phyloP scores from a whole-genome alignment of 2,329 filamentous ascomycete species.

The Aotearoamyces nothofagi region DNA sequence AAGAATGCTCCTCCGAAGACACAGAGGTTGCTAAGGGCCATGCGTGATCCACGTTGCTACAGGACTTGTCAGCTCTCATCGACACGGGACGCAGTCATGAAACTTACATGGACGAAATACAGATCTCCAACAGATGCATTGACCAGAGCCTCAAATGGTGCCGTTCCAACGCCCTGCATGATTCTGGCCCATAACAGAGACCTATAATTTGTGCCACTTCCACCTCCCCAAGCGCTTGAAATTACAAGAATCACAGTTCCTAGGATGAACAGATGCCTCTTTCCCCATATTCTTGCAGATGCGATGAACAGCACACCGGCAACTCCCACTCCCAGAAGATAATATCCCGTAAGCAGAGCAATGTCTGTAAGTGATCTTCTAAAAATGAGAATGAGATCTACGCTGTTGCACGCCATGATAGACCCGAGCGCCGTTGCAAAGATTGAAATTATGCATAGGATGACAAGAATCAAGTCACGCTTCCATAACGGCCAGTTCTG shows the following conservation, averaged over 20 bases:
- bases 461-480: slow-evolving; percentile 64
- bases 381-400: slow-evolving; percentile 60
- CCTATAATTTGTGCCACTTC: slow-evolving; percentile 48
- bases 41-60: slow-evolving; percentile 65
- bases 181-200: slow-evolving; percentile 66
- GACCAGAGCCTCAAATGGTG: slow-evolving; percentile 80
- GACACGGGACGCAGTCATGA: slow-evolving; percentile 2
- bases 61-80: slow-evolving; percentile 1
- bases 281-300: slow-evolving; percentile 80
- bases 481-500: slow-evolving; percentile 78
- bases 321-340: slow-evolving; percentile 67
- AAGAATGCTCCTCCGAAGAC: slow-evolving; percentile 58
- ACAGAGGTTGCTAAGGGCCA: slow-evolving; percentile 66
- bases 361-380: slow-evolving; percentile 53
- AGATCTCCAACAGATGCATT: slow-evolving; percentile 83
- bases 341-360: slow-evolving; percentile 75
- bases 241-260: slow-evolving; percentile 60
- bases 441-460: slow-evolving; percentile 67
- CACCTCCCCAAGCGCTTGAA: slow-evolving; percentile 67
- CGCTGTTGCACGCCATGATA: slow-evolving; percentile 75
- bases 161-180: slow-evolving; percentile 73
- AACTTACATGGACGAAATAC: slow-evolving; percentile 69
- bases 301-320: slow-evolving; percentile 79
- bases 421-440: slow-evolving; percentile 75
- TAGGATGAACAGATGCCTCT: slow-evolving; percentile 73